phyloP scores from a whole-genome alignment of 768 basidiomycete species.

The Amanita polypyramis region DNA sequence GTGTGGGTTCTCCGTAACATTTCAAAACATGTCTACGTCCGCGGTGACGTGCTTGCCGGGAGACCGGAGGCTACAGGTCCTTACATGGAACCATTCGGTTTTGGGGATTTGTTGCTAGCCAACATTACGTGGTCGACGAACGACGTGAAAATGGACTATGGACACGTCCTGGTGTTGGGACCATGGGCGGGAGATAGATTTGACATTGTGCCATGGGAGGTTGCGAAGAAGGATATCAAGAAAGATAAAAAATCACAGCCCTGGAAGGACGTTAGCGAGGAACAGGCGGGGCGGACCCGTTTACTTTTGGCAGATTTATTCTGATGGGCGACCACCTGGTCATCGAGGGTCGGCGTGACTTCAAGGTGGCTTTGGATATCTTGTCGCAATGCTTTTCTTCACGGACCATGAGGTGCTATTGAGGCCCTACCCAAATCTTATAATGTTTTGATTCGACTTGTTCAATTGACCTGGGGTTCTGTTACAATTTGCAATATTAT shows the following conservation, averaged over 20 bases:
- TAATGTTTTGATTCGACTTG: too few species aligned
- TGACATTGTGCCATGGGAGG: constrained; percentile 6
- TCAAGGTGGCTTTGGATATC: neutral
- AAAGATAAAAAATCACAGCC: constrained; percentile 1
- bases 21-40: constrained; percentile 6
- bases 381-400: neutral
- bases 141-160: neutral
- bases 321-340: neutral
- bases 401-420: neutral
- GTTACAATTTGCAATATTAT: too few species aligned
- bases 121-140: constrained; percentile 4
- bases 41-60: constrained; percentile 7
- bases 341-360: too few species aligned
- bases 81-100: constrained; percentile 2
- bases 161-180: neutral
- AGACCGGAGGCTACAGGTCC: neutral
- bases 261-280: constrained; percentile 6
- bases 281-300: constrained; percentile 3
- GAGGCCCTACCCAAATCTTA: neutral
- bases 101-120: constrained; percentile 6
- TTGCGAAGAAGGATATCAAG: constrained; percentile 4
- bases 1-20: constrained; percentile 8
- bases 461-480: too few species aligned
- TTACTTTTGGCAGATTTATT: constrained; percentile 1
- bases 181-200: constrained; percentile 6